These are phyloP conservation scores for Rhodamnia rubescens DNA, from an alignment of 345 rosid species.

Conservation along the genomic window DNA sequence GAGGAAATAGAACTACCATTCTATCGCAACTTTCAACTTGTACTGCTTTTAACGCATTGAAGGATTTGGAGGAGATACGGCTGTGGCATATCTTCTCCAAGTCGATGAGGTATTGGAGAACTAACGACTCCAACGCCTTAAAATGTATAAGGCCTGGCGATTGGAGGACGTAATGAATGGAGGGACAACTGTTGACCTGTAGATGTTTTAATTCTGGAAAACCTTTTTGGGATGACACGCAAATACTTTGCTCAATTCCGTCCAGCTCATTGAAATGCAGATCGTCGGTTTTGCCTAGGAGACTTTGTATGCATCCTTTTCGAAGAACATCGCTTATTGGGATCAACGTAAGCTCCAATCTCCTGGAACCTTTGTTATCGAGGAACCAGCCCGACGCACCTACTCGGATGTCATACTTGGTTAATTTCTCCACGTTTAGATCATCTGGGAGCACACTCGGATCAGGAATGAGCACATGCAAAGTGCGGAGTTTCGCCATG, in stretches of 20 bases:
- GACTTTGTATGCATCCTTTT: background rate
- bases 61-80: background rate
- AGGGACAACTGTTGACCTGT: background rate
- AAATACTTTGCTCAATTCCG: background rate
- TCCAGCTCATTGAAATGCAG: background rate
- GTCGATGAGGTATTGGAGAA: background rate
- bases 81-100: background rate
- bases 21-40: background rate
- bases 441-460: background rate
- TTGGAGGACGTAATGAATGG: background rate
- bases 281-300: background rate
- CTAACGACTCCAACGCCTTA: background rate
- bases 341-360: background rate
- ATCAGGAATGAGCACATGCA: background rate
- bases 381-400: too few relatives aligned
- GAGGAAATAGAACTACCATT: background rate
- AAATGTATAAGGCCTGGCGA: background rate
- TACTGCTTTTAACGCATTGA: background rate
- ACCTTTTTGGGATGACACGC: background rate
- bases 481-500: background rate
- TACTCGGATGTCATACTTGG: background rate
- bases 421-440: background rate
- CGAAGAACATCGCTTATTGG: background rate
- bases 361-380: background rate
- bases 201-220: background rate